A percentile compares a stretch with the other conserved stretches of the same genome.
phyloP scores from a whole-genome alignment of 768 basidiomycete genomes.

The Lepiota brunneoincarnata region DNA sequence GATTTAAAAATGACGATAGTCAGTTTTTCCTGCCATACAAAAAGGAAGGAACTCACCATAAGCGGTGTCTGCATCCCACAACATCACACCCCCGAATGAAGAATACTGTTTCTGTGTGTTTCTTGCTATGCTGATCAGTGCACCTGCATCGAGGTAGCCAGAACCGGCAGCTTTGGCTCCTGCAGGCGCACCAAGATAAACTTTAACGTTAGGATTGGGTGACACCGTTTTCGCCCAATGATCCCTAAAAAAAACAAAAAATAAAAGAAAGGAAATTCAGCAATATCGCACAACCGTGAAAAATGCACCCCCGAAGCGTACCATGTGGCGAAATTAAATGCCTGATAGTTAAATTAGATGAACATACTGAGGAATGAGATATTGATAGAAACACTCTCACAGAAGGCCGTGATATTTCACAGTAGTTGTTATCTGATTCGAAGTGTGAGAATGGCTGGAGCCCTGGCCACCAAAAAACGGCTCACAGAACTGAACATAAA shows the following conservation, averaged over 20 bases:
- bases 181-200: constrained; percentile 60
- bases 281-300: not conserved
- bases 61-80: constrained; percentile 41
- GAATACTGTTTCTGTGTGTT: constrained; percentile 49
- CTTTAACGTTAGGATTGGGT: constrained; percentile 55
- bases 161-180: constrained; percentile 46
- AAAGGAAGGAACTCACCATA: constrained; percentile 32
- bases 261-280: not conserved
- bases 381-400: constrained; percentile 21
- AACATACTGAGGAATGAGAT: not conserved
- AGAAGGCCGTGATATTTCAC: constrained; percentile 38
- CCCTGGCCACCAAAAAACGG: not conserved
- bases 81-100: constrained; percentile 58
- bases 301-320: constrained; percentile 15
- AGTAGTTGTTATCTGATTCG: constrained; percentile 53
- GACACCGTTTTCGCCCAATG: constrained; percentile 59
- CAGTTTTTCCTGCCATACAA: not conserved
- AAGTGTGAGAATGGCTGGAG: constrained; percentile 7
- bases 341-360: constrained; percentile 21
- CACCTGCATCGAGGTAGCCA: constrained; percentile 47
- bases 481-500: constrained; percentile 71
- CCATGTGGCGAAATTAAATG: constrained; percentile 53
- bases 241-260: constrained; percentile 50
- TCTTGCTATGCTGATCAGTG: constrained; percentile 39
- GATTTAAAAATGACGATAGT: not conserved